A percentile compares a stretch with the other conserved stretches of the same genome.
Evolutionary conservation across 2,329 filamentous ascomycete species (phyloP).

Genomic region (Penicillium sp.): DNA sequence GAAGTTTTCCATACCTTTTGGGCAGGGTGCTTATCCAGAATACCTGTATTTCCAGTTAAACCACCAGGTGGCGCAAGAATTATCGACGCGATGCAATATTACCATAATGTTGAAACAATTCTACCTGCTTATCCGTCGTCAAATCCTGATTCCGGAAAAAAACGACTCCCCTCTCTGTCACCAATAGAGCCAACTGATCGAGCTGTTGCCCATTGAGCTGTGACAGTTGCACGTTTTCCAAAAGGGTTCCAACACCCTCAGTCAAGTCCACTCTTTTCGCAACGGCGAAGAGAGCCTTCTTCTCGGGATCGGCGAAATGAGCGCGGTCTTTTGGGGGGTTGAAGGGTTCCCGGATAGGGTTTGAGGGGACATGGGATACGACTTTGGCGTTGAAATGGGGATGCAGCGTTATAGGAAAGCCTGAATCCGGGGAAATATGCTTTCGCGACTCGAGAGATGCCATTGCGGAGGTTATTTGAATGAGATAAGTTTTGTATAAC

Average conservation of each 20-base stretch:
- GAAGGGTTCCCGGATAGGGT: constrained; percentile 30
- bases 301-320: constrained; percentile 35
- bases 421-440: constrained; percentile 49
- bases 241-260: constrained; percentile 36
- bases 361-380: constrained; percentile 37
- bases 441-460: constrained; percentile 44
- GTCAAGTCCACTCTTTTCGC: constrained; percentile 30
- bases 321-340: constrained; percentile 27
- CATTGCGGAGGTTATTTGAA: constrained; percentile 19
- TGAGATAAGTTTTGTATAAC: neutral
- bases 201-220: constrained; percentile 44
- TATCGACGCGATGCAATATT: neutral
- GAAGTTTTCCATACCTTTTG: constrained; percentile 17
- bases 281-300: constrained; percentile 33
- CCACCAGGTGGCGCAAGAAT: neutral
- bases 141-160: constrained; percentile 47
- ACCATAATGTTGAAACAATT: constrained; percentile 49
- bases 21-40: constrained; percentile 47
- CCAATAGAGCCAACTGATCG: constrained; percentile 49
- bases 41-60: constrained; percentile 12
- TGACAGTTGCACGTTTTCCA: constrained; percentile 43
- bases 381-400: constrained; percentile 48
- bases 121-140: constrained; percentile 26
- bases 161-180: constrained; percentile 46
- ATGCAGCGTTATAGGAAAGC: constrained; percentile 45